Evolutionary conservation across 2,329 filamentous ascomycete genomes (phyloP), one percentile per base, ranked within the genome.

Genomic region (Aspergillus texensis): DNA sequence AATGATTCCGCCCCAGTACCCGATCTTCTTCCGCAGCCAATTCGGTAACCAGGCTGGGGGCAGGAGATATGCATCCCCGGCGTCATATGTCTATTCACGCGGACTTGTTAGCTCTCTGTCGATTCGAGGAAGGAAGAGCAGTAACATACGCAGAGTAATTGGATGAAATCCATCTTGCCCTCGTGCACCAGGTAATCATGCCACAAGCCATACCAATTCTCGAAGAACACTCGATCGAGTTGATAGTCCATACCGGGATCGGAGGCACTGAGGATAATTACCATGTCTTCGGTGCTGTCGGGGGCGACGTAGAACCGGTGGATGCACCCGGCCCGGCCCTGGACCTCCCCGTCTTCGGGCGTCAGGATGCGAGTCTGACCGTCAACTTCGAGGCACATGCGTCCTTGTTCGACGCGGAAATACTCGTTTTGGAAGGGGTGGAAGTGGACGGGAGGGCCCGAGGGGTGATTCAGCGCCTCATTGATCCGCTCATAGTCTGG

Each of bases 151-250:
- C 34, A 57, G 11, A 57, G n/a, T 14, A 57, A 36, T 28, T 57
- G 54, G 12, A 57, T 57, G 14, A 57, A 30, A 45, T 57, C 54
- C 24, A 45, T 11, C 6, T 28, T 41, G 26, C 43, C 43, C 54
- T 41, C 54, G 10, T 19, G 30, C 54, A 57, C 54, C 21, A 57
- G 34, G 34, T 36, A 41, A 36, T 57, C 54, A 43, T 57, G 24
- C 54, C 43, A 41, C 39, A 41, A 57, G 10, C 54, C 36, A 30
- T 57, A 57, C 54, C 36, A 57, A 26, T 57, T 57, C 34, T 57
- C 54, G 6, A 57, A 57, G 54, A 57, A 57, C 9, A 57, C 43
- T 24, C 34, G 39, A 28, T 57, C 54, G 16, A 57, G 34, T 19
- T 36, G 26, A 10, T 41, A 41, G 39, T 41, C 39, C 6, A 41